A percentile compares a stretch with the other conserved stretches of the same genome.
Evolutionary conservation across 2,329 filamentous ascomycete genomes (phyloP).

Genomic region (Colletotrichum truncatum): DNA sequence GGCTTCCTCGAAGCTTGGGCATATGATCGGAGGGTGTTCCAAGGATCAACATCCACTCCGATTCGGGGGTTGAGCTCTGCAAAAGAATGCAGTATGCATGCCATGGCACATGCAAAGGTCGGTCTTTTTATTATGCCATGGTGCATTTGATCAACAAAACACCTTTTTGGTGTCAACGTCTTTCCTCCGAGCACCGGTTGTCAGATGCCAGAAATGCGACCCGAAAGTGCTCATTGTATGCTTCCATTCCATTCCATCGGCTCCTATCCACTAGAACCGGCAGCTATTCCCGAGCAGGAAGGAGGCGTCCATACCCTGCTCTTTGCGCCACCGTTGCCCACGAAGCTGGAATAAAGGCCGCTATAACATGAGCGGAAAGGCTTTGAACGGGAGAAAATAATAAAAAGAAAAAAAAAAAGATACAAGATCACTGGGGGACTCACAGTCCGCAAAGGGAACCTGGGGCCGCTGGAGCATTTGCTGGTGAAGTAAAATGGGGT

Average conservation of each 20-base stretch:
- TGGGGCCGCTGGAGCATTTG: constrained; percentile 9
- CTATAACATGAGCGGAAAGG: too few species aligned
- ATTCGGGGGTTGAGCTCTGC: neutral
- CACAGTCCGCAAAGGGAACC: neutral
- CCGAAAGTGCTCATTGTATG: neutral
- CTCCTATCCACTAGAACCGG: constrained; percentile 1
- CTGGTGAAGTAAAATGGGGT: neutral
- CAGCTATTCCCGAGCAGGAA: constrained; percentile 14
- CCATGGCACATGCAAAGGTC: neutral
- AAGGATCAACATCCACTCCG: neutral
- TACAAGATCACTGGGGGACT: neutral
- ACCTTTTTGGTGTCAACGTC: neutral
- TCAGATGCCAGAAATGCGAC: constrained; percentile 2
- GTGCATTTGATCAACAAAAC: neutral
- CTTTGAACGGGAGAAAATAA: neutral
- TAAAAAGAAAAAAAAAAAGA: neutral
- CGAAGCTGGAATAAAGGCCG: constrained; percentile 19
- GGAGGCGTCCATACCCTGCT: neutral
- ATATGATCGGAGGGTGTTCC: neutral
- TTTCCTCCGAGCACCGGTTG: neutral
- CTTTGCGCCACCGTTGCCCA: constrained; percentile 22
- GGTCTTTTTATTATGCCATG: neutral
- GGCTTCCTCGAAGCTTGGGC: constrained; percentile 4
- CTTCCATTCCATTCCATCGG: constrained; percentile 23
- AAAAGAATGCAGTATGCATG: neutral